These are phyloP conservation scores for Apiospora sp. DNA, from an alignment of 2,329 filamentous ascomycete species.

Conservation along the genomic window DNA sequence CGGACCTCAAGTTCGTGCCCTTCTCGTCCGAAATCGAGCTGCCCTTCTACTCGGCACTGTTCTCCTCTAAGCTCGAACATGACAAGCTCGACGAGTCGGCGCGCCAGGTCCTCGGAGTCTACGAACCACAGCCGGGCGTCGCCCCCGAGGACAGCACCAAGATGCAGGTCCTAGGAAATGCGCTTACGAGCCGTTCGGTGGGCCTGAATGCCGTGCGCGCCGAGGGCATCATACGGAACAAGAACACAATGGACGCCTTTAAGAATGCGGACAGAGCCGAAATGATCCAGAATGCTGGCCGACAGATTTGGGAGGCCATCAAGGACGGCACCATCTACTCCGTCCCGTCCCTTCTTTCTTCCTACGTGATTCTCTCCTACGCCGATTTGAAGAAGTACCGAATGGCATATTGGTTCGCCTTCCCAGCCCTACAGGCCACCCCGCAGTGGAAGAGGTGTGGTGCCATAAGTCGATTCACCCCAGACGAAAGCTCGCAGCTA, in stretches of 20 bases:
- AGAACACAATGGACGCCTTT: conserved; percentile 96
- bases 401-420: conserved; percentile 98
- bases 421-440: conserved; percentile 90
- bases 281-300: conserved; percentile 80
- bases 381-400: conserved; percentile 97
- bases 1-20: conserved; percentile 69
- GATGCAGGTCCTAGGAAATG: conserved; percentile 90
- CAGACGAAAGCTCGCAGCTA: conserved; percentile 77
- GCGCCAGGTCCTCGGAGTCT: conserved; percentile 84
- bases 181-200: conserved; percentile 81
- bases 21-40: conserved; percentile 95
- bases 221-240: conserved; percentile 94
- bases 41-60: conserved; percentile 93
- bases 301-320: conserved; percentile 97
- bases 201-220: conserved; percentile 79
- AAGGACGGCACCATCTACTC: conserved; percentile 96
- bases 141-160: conserved; percentile 79
- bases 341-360: conserved; percentile 87
- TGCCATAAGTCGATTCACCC: conserved; percentile 62
- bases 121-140: conserved; percentile 80
- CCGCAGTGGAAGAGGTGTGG: conserved; percentile 77
- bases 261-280: conserved; percentile 80
- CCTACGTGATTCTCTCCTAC: conserved; percentile 89
- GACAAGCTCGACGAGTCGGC: conserved; percentile 96
- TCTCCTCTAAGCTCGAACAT: conserved; percentile 90